A percentile compares a stretch with the other conserved stretches of the same genome.
phyloP scores from a whole-genome alignment of 352 stramenopile genomes.

The Pythium volutum region DNA sequence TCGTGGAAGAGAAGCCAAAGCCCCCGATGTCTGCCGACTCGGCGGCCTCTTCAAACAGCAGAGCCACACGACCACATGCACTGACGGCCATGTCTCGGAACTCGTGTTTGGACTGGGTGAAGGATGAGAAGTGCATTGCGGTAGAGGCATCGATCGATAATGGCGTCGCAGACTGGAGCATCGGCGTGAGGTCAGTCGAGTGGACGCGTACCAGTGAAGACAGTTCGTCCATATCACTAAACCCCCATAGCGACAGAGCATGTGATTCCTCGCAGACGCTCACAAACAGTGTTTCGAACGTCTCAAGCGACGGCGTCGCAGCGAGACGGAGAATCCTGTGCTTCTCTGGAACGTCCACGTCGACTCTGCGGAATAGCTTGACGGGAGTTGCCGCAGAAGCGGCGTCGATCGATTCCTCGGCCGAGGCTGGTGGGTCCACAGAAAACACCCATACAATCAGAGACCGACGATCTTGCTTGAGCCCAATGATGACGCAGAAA shows the following conservation, averaged over 20 bases:
- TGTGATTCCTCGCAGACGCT: slow-evolving; percentile 37
- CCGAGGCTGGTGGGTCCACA: slow-evolving; percentile 23
- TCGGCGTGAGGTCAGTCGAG: slow-evolving; percentile 28
- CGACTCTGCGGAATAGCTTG: slow-evolving; percentile 45
- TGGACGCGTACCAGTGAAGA: slow-evolving; percentile 38
- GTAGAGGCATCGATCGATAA: slow-evolving; percentile 27
- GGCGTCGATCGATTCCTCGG: slow-evolving; percentile 6
- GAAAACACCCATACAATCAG: slow-evolving; percentile 65
- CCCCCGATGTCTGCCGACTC: background rate
- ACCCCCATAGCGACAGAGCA: slow-evolving; percentile 50
- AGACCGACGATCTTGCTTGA: slow-evolving; percentile 33
- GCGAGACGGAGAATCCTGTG: slow-evolving; percentile 34
- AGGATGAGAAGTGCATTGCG: slow-evolving; percentile 38
- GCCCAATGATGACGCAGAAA: slow-evolving; percentile 54
- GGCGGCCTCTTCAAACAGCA: slow-evolving; percentile 42
- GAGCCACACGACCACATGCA: slow-evolving; percentile 47
- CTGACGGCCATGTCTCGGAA: slow-evolving; percentile 60
- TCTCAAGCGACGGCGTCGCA: slow-evolving; percentile 41
- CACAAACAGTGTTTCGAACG: slow-evolving; percentile 45
- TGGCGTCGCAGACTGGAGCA: slow-evolving; percentile 30
- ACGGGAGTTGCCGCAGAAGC: slow-evolving; percentile 20
- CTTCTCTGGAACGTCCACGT: slow-evolving; percentile 30
- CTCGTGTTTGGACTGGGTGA: slow-evolving; percentile 29
- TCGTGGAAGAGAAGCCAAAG: background rate
- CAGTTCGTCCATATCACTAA: slow-evolving; percentile 55